These are phyloP conservation scores for Dryadomyces quercus-mongolicae DNA, from an alignment of 2,329 filamentous ascomycete species.

Conservation along the genomic window DNA sequence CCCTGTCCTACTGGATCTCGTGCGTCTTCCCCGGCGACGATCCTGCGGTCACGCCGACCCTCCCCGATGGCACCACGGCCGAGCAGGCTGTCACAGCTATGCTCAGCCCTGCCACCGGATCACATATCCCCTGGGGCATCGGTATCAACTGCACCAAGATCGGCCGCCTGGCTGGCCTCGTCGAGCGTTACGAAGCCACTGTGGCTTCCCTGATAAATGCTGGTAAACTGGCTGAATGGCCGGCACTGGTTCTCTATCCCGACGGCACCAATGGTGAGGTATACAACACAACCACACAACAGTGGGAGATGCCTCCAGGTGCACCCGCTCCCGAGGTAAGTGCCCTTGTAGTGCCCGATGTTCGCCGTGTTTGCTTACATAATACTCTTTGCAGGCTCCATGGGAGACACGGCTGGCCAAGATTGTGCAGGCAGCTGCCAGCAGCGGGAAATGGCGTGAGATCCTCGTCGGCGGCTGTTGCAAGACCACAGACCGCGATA, in stretches of 20 bases:
- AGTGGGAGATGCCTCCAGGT: constrained; percentile 38
- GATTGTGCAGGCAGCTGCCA: constrained; percentile 24
- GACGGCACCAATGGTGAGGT: constrained; percentile 58
- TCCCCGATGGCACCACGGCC: constrained; percentile 44
- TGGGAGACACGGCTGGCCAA: constrained; percentile 35
- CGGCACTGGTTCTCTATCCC: constrained; percentile 51
- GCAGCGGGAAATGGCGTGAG: constrained; percentile 27
- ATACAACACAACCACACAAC: constrained; percentile 51
- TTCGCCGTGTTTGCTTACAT: neutral
- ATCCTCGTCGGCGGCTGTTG: constrained; percentile 43
- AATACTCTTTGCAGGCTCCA: constrained; percentile 11
- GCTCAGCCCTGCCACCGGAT: constrained; percentile 13
- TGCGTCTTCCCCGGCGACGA: constrained; percentile 42
- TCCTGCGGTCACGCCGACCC: constrained; percentile 18
- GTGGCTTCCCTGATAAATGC: constrained; percentile 24
- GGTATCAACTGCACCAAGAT: constrained; percentile 61
- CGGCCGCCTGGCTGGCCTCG: constrained; percentile 42
- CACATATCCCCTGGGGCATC: constrained; percentile 41
- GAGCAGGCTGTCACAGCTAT: constrained; percentile 26
- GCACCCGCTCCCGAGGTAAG: constrained; percentile 14
- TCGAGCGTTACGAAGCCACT: constrained; percentile 41
- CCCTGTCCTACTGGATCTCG: constrained; percentile 43
- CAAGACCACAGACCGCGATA: constrained; percentile 26
- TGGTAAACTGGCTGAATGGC: constrained; percentile 26
- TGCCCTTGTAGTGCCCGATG: neutral